Conservation (phyloP, 495 filamentous ascomycete genomes). For the Viridothelium virens region DNA sequence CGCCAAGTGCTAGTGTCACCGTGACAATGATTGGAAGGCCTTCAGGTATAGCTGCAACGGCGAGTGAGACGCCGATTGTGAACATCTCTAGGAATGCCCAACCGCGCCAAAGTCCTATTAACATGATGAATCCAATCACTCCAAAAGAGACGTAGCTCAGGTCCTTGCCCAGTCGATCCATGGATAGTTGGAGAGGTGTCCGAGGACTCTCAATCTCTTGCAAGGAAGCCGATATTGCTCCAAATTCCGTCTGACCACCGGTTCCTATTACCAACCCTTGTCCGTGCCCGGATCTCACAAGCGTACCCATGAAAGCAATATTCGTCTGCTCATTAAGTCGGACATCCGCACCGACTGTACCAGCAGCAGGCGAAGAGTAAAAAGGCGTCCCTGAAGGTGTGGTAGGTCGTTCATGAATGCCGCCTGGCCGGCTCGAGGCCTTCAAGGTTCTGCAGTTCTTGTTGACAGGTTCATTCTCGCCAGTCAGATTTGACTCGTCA, state of each 20-base stretch:
- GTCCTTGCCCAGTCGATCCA: slow-evolving; percentile 91
- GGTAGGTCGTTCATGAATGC: slow-evolving; percentile 16
- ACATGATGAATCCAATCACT: slow-evolving; percentile 84
- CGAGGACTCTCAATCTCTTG: slow-evolving; percentile 90
- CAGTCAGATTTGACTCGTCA: slow-evolving; percentile 95
- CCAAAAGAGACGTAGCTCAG: slow-evolving; percentile 92
- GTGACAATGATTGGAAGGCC: slow-evolving; percentile 97
- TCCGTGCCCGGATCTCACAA: slow-evolving; percentile 93
- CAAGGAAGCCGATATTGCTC: slow-evolving; percentile 86
- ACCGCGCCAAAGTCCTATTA: slow-evolving; percentile 82
- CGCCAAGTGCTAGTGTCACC: slow-evolving; percentile 87
- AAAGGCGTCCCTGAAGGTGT: slow-evolving; percentile 44
- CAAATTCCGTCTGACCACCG: slow-evolving; percentile 87
- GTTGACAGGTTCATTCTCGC: slow-evolving; percentile 85
- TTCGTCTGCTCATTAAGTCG: slow-evolving; percentile 62
- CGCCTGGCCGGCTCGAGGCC: slow-evolving; percentile 19
- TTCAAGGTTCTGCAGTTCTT: slow-evolving; percentile 61
- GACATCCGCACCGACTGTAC: slow-evolving; percentile 57
- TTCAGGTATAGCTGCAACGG: slow-evolving; percentile 95
- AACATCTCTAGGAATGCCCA: slow-evolving; percentile 90
- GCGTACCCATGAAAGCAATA: slow-evolving; percentile 96
- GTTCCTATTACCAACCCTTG: slow-evolving; percentile 94
- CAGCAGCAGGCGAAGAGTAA: slow-evolving; percentile 53
- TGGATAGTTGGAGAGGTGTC: slow-evolving; percentile 89
- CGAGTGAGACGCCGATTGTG: slow-evolving; percentile 92